Conservation (phyloP, 495 filamentous ascomycete species). For the Neurospora terricola region DNA sequence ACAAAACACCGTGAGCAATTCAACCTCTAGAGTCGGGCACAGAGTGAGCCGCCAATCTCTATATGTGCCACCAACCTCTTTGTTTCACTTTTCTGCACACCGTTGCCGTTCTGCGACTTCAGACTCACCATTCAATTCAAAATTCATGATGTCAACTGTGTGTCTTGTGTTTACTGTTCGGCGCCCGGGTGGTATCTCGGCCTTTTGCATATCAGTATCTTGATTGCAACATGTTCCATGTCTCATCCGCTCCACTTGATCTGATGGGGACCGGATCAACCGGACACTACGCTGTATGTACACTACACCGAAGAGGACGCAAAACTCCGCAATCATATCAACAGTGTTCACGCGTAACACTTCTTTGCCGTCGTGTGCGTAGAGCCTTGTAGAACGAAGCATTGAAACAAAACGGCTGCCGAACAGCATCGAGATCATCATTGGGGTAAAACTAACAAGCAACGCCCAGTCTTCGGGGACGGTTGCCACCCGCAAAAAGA, state of each 20-base stretch:
- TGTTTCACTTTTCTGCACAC: background rate
- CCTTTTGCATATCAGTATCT: background rate
- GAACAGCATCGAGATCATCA: background rate
- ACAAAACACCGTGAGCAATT: background rate
- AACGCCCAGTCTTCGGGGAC: slow-evolving; percentile 4
- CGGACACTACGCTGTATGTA: background rate
- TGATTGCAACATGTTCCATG: background rate
- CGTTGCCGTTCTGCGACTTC: background rate
- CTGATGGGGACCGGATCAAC: background rate
- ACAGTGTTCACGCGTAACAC: background rate
- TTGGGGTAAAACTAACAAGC: background rate
- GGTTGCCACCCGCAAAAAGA: slow-evolving; percentile 5
- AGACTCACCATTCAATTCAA: background rate
- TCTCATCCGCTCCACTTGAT: background rate
- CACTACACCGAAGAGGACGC: background rate
- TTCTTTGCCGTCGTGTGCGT: background rate
- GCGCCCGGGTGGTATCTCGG: background rate
- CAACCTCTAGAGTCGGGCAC: background rate
- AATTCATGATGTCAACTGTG: background rate
- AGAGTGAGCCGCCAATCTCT: background rate
- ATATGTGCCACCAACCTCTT: background rate
- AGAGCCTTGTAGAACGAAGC: background rate
- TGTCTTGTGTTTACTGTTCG: background rate
- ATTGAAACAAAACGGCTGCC: background rate
- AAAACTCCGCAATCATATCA: background rate